These are phyloP conservation scores for Kalmusia sp. DNA, from an alignment of 2,329 filamentous ascomycete genomes.

Conservation along the genomic window DNA sequence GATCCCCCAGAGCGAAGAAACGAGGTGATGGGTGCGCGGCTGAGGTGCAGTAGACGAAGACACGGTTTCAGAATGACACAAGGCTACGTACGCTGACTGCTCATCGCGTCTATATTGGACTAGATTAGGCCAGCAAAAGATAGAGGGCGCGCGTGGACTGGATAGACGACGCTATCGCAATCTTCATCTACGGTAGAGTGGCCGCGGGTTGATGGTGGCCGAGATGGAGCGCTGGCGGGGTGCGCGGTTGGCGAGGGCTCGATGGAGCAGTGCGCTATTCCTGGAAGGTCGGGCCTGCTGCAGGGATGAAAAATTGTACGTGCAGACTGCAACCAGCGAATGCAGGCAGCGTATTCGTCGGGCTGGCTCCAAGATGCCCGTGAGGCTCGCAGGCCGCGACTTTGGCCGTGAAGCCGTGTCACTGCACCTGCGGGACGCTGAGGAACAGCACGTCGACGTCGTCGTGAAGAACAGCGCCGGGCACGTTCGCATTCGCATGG, in stretches of 20 bases:
- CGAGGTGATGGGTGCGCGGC: background rate
- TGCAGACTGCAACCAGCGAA: background rate
- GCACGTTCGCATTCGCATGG: background rate
- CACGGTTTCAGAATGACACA: constrained; percentile 5
- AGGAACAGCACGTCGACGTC: too few relatives aligned
- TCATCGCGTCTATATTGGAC: background rate
- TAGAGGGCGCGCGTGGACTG: background rate
- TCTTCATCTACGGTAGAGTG: constrained; percentile 6
- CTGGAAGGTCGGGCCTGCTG: constrained; percentile 1
- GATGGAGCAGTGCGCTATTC: constrained; percentile 1
- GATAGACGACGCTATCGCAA: background rate
- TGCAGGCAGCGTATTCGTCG: background rate
- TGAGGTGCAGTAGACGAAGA: background rate
- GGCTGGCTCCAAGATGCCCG: background rate
- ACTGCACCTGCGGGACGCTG: too few relatives aligned
- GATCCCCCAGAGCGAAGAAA: background rate
- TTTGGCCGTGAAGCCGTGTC: background rate
- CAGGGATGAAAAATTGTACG: constrained; percentile 6
- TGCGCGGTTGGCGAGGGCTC: background rate
- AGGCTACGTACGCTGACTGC: background rate
- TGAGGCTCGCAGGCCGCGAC: background rate
- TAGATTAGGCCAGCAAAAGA: constrained; percentile 1
- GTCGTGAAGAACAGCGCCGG: too few relatives aligned
- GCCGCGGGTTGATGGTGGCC: background rate
- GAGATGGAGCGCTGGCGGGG: background rate